phyloP scores from a whole-genome alignment of 176 grass and related monocot genomes.

The Ananas comosus region DNA sequence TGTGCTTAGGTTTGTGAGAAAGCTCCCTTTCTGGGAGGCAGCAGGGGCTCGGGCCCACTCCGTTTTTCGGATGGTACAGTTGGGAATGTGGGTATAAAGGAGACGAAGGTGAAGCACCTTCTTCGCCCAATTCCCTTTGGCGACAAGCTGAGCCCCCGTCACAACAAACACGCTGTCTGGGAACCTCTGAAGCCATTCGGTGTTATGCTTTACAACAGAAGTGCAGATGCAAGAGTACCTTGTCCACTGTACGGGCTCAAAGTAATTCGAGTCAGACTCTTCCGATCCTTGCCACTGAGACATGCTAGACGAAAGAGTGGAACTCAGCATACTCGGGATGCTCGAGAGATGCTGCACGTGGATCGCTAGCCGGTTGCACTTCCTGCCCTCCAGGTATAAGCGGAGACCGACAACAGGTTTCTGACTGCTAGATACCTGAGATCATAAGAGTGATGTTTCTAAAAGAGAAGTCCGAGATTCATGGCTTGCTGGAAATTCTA shows the following conservation, averaged over 20 bases:
- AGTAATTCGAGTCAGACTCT: conserved; percentile 50
- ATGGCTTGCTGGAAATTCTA: background rate
- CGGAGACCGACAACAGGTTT: conserved; percentile 69
- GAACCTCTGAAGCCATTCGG: conserved; percentile 51
- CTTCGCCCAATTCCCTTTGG: conserved; percentile 78
- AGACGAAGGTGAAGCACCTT: conserved; percentile 81
- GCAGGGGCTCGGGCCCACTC: conserved; percentile 63
- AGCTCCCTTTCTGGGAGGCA: conserved; percentile 79
- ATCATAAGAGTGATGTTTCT: background rate
- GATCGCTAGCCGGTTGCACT: conserved; percentile 88
- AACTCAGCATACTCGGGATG: conserved; percentile 78
- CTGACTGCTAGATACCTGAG: conserved; percentile 61
- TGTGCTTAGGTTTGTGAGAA: conserved; percentile 78
- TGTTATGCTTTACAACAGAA: conserved; percentile 41
- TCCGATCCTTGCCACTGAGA: conserved; percentile 74
- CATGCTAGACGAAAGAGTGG: conserved; percentile 23
- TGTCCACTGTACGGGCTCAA: conserved; percentile 84
- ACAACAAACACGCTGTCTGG: conserved; percentile 72
- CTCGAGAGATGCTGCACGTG: conserved; percentile 96
- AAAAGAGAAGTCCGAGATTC: background rate
- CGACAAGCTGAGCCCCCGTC: conserved; percentile 75
- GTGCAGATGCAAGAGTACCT: conserved; percentile 76
- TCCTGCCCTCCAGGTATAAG: conserved; percentile 80
- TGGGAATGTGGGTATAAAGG: conserved; percentile 62
- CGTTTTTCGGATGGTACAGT: conserved; percentile 56